phyloP scores from a whole-genome alignment of 495 filamentous ascomycete species.

The Aspergillus mulundensis region DNA sequence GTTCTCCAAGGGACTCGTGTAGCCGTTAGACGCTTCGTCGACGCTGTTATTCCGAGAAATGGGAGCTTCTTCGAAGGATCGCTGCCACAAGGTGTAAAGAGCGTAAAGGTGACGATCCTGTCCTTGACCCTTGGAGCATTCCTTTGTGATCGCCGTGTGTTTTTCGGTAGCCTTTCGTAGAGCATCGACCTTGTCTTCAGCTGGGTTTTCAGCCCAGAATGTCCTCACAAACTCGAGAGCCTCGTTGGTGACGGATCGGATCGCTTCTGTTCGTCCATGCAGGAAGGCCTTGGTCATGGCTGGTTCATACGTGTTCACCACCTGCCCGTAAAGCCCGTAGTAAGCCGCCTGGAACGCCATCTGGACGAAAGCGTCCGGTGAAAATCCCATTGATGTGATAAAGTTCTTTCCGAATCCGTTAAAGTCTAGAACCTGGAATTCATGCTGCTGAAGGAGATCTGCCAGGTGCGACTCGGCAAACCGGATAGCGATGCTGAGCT shows the following conservation, averaged over 20 bases:
- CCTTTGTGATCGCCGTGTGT: constrained; percentile 74
- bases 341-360: constrained; percentile 99
- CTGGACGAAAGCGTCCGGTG: constrained; percentile 95
- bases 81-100: constrained; percentile 92
- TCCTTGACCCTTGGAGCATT: constrained; percentile 89
- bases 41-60: constrained; percentile 47
- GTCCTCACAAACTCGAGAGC: constrained; percentile 81
- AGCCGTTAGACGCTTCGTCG: constrained; percentile 57
- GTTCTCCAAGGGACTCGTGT: constrained; percentile 48
- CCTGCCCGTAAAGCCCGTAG: constrained; percentile 90
- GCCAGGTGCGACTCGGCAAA: constrained; percentile 95
- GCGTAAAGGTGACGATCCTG: constrained; percentile 93
- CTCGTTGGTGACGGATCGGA: constrained; percentile 79
- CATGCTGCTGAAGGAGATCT: constrained; percentile 93
- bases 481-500: constrained; percentile 83
- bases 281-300: constrained; percentile 96
- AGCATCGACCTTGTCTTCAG: constrained; percentile 76
- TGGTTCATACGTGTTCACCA: constrained; percentile 95
- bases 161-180: constrained; percentile 77
- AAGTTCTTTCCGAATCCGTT: constrained; percentile 90
- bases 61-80: constrained; percentile 68
- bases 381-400: constrained; percentile 95
- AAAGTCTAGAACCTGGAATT: constrained; percentile 92
- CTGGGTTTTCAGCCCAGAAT: constrained; percentile 90
- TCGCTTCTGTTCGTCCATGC: constrained; percentile 91